Percentiles rank a stretch among this genome's conserved stretches.
These are phyloP conservation scores for Rehmannia glutinosa DNA, from an alignment of 257 asterid genomes.

Conservation along the genomic window DNA sequence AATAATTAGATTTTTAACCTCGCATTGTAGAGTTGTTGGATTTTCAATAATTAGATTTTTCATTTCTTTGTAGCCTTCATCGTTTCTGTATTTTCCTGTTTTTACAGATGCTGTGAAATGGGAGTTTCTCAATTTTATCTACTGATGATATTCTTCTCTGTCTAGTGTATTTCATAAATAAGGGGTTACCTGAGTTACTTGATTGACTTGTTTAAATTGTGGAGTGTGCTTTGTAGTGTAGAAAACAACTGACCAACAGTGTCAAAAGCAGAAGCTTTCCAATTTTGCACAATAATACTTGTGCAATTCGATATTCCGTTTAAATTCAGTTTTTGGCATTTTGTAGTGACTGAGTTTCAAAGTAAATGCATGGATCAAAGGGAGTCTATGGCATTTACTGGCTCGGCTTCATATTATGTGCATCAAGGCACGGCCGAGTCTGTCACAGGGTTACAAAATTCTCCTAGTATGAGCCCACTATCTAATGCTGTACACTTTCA, in stretches of 20 bases:
- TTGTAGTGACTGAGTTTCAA: conserved; percentile 14
- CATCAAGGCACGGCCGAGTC: conserved; percentile 29
- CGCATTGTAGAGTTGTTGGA: conserved; percentile 12
- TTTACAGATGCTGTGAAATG: background rate
- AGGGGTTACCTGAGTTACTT: conserved; percentile 5
- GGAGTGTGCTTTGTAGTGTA: background rate
- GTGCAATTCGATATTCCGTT: background rate
- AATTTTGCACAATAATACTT: background rate
- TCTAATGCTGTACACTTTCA: conserved; percentile 50
- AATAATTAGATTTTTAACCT: background rate
- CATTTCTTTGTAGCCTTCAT: conserved; percentile 1
- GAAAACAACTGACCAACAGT: background rate
- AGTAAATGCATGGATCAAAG: conserved; percentile 50
- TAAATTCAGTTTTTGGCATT: background rate
- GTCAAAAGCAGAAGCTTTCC: background rate
- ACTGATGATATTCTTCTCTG: background rate
- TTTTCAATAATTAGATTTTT: background rate
- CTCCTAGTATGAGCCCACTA: conserved; percentile 45
- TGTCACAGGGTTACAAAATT: conserved; percentile 31
- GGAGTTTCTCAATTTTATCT: conserved; percentile 6
- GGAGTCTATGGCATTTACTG: conserved; percentile 31
- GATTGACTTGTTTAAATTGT: conserved; percentile 1
- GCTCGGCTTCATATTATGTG: conserved; percentile 38
- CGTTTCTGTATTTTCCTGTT: background rate
- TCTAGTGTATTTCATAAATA: background rate